A percentile compares a stretch with the other conserved stretches of the same genome.
phyloP scores from a whole-genome alignment of 805 yeast genomes.

The Kodamaea kaohsiungensis region DNA sequence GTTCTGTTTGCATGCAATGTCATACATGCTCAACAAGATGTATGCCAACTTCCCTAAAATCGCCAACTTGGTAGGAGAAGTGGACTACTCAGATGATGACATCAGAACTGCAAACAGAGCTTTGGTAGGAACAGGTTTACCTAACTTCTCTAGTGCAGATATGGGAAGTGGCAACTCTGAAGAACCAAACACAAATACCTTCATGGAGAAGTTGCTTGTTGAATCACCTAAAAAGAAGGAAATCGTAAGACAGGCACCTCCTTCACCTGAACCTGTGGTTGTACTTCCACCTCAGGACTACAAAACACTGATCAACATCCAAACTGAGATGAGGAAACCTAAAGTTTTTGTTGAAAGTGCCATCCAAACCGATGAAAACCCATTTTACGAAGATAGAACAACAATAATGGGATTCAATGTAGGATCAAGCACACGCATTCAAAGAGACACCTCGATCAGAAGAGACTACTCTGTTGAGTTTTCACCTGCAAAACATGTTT shows the following conservation, averaged over 20 bases:
- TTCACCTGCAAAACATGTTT: not conserved
- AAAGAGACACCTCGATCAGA: not conserved
- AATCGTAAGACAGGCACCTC: not conserved
- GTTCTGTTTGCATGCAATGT: conserved; percentile 87
- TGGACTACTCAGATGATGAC: conserved; percentile 68
- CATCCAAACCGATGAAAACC: conserved; percentile 10
- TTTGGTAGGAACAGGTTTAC: conserved; percentile 65
- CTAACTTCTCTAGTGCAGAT: conserved; percentile 63
- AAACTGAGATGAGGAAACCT: not conserved
- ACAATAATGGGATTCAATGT: conserved; percentile 9
- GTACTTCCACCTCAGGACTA: not conserved
- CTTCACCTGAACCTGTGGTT: not conserved
- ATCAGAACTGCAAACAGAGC: conserved; percentile 69
- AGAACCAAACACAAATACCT: conserved; percentile 14
- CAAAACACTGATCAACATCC: not conserved
- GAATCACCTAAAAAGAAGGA: conserved; percentile 10
- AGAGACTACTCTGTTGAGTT: not conserved
- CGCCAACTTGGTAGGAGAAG: conserved; percentile 59
- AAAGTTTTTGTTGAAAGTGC: conserved; percentile 12
- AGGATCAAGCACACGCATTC: not conserved
- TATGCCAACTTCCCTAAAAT: conserved; percentile 58
- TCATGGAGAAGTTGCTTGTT: conserved; percentile 18
- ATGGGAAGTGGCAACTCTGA: conserved; percentile 17
- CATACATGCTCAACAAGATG: conserved; percentile 65
- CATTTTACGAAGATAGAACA: conserved; percentile 4